Percentiles rank a stretch among this genome's conserved stretches.
These are phyloP conservation scores for Colletotrichum shisoi DNA, from an alignment of 2,329 filamentous ascomycete genomes.

Conservation along the genomic window DNA sequence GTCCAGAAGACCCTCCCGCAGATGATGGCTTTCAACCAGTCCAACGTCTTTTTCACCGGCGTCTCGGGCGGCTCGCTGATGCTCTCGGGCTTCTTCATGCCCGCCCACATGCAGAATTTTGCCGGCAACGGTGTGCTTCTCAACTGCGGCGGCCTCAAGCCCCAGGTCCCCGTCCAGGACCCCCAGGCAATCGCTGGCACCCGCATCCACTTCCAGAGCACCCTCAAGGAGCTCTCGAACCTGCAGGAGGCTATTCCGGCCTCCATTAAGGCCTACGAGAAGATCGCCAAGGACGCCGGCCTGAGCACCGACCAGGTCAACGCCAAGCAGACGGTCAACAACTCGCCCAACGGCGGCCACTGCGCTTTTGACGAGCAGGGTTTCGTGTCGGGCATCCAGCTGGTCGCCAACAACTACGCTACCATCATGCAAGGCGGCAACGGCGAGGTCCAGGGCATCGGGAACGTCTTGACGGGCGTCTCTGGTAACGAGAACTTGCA, in stretches of 20 bases:
- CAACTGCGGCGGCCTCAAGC: slow-evolving; percentile 63
- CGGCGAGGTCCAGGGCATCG: slow-evolving; percentile 59
- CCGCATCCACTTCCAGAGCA: slow-evolving; percentile 65
- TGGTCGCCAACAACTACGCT: slow-evolving; percentile 62
- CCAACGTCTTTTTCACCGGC: slow-evolving; percentile 65
- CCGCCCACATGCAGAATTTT: slow-evolving; percentile 62
- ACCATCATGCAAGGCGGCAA: slow-evolving; percentile 62
- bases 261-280: slow-evolving; percentile 60
- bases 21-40: slow-evolving; percentile 61
- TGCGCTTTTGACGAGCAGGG: slow-evolving; percentile 65
- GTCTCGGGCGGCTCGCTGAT: slow-evolving; percentile 64
- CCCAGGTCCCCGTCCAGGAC: slow-evolving; percentile 60
- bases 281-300: slow-evolving; percentile 55
- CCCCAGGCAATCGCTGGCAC: slow-evolving; percentile 55
- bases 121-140: slow-evolving; percentile 61
- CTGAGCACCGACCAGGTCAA: slow-evolving; percentile 56
- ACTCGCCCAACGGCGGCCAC: slow-evolving; percentile 63
- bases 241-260: slow-evolving; percentile 61
- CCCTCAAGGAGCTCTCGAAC: slow-evolving; percentile 57
- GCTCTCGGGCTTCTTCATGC: slow-evolving; percentile 66
- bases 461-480: slow-evolving; percentile 57
- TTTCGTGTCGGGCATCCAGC: slow-evolving; percentile 65
- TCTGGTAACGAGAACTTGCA: slow-evolving; percentile 58
- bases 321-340: slow-evolving; percentile 64
- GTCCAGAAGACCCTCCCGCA: slow-evolving; percentile 59